Evolutionary conservation across 164 flowering plant genomes (phyloP).

Genomic region (Tetrastigma voinierianum): DNA sequence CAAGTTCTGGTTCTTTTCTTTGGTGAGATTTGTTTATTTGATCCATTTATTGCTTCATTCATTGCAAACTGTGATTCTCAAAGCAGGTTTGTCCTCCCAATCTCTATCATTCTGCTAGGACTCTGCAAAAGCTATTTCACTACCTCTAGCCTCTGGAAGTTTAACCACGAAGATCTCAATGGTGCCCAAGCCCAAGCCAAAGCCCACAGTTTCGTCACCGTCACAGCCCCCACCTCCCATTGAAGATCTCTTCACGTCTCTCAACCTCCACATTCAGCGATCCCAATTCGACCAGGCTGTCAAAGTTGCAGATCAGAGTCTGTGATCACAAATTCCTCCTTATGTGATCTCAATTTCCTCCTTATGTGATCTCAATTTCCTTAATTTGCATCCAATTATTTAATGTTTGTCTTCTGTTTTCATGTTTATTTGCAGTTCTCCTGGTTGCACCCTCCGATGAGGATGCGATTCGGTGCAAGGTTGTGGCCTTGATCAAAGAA

Average conservation of each 20-base stretch:
- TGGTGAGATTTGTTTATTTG: no score
- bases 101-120: no score
- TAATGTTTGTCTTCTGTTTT: not conserved
- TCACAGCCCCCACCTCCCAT: slow-evolving; percentile 47
- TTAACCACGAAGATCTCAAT: slow-evolving; percentile 20
- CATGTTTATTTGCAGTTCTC: slow-evolving; percentile 43
- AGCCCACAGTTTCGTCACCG: slow-evolving; percentile 31
- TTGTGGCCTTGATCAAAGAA: slow-evolving; percentile 71
- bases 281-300: slow-evolving; percentile 67
- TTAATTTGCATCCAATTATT: not conserved
- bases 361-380: not conserved
- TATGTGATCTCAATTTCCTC: no score
- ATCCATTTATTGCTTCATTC: no score
- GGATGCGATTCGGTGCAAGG: slow-evolving; percentile 83
- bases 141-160: no score
- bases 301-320: slow-evolving; percentile 87
- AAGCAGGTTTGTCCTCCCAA: no score
- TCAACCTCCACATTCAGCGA: slow-evolving; percentile 63
- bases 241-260: slow-evolving; percentile 85
- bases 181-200: slow-evolving; percentile 80
- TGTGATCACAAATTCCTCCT: no score
- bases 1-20: no score
- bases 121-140: no score
- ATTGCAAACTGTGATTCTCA: no score
- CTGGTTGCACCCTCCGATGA: slow-evolving; percentile 70